Conservation (phyloP, 306 rosid genomes). For the Chamaecrista fasciculata region DNA sequence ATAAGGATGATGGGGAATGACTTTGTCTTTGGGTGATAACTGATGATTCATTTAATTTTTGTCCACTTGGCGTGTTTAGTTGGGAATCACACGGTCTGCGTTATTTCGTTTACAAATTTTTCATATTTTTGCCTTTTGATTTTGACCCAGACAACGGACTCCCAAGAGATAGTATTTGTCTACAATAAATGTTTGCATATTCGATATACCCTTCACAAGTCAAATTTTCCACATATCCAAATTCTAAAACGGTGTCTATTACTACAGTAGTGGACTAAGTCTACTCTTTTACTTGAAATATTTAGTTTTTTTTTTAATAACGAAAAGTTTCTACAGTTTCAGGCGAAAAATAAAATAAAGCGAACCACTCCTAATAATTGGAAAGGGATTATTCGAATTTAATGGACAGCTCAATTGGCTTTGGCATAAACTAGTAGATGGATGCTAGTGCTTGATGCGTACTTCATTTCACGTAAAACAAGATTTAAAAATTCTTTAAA, state of each 20-base stretch:
- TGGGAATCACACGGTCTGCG: slow-evolving; percentile 46
- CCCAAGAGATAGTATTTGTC: neutral
- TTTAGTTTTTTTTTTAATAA: no score
- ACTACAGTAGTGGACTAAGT: slow-evolving; percentile 10
- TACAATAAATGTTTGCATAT: neutral
- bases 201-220: neutral
- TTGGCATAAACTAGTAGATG: neutral
- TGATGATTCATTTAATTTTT: slow-evolving; percentile 11
- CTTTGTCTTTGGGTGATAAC: neutral
- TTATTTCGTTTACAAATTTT: slow-evolving; percentile 3
- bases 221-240: neutral
- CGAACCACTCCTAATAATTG: no score
- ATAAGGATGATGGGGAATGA: neutral
- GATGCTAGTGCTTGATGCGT: neutral
- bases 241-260: neutral
- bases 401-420: neutral
- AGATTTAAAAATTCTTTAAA: no score
- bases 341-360: neutral
- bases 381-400: neutral
- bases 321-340: neutral
- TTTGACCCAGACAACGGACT: slow-evolving; percentile 37
- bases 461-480: neutral
- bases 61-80: slow-evolving; percentile 45
- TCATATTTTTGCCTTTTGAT: slow-evolving; percentile 25
- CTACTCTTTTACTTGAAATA: neutral